Evolutionary conservation across 2,329 filamentous ascomycete genomes (phyloP).

Genomic region (Zymoseptoria brevis): DNA sequence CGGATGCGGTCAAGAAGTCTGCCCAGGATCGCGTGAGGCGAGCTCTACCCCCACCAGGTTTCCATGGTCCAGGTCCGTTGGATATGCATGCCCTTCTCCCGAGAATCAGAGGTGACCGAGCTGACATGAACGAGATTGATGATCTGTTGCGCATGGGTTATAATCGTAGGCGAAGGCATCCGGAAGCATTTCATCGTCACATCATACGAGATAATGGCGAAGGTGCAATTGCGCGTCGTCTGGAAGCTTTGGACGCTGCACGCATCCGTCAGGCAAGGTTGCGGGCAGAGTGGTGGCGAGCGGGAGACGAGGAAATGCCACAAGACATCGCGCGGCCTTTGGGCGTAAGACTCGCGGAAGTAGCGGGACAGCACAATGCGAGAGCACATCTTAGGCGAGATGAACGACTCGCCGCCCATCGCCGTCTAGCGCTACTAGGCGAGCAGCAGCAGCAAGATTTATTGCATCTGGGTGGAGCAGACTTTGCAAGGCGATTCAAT

Average conservation of each 20-base stretch:
- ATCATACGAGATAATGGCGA: too few species aligned
- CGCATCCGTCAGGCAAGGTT: too few species aligned
- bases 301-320: too few species aligned
- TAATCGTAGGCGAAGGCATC: neutral
- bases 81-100: neutral
- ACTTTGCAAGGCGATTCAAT: neutral
- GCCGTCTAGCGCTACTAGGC: too few species aligned
- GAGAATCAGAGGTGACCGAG: neutral
- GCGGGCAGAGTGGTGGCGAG: too few species aligned
- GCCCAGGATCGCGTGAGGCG: conserved; percentile 8
- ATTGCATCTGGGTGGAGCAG: neutral
- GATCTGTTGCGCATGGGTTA: neutral
- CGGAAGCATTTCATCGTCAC: neutral
- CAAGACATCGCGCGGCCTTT: too few species aligned
- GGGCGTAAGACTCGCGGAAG: too few species aligned
- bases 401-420: too few species aligned
- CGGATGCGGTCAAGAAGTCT: conserved; percentile 33
- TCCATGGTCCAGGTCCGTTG: neutral
- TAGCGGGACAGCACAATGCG: too few species aligned
- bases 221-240: neutral
- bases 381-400: too few species aligned
- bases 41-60: neutral
- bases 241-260: neutral
- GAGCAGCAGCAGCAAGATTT: too few species aligned
- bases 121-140: neutral